Base-by-base conservation (phyloP, 2,329 filamentous ascomycete species). In the Neofusicoccum laricinum region DNA sequence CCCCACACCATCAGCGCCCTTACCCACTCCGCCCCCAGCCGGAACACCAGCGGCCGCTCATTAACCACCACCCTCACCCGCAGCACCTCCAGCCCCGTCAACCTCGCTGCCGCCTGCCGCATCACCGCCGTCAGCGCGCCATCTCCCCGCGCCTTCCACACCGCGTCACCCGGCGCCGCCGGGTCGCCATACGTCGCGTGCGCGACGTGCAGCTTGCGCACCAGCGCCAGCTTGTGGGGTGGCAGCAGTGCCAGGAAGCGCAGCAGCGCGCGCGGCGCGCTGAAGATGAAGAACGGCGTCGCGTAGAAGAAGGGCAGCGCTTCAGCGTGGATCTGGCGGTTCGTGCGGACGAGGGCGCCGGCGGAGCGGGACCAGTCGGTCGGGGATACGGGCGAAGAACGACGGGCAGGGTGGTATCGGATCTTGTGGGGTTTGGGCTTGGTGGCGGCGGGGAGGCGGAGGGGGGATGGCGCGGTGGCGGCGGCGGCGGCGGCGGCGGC, bases 181-280 rank as follows among this genome's bases (percentile, higher is more conserved):
- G 73, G 72, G 32, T 62, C 34, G 30, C 72, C 71, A 57, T 76
- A 76, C 0, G 69, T 71, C 10, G 57, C 40, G 65, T 76, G 76
- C 50, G 74, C 67, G 8, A 77, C 63, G 17, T 75, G 65, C 4
- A 77, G 45, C 30, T 69, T 74, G 3, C 68, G 71, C 38, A 77
- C 66, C 30, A 63, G 46, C 4, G 64, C 46, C 17, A 75, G 67
- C 19, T 67, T 69, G 4, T 49, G 14, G 3, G 57, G 57, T 2
- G 72, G 68, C 2, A 73, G 63, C 11, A 65, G 41, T 3, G 25
- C 40, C n/a, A 77, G 66, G 63, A 77, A 77, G 45, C 67, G 67
- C 1, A 2, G 46, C 25, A 76, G 69, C 2, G 72, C 69, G 15
- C 65, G 65, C 7, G 73, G 70, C 7, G 71, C 67, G 15, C 68